Conservation (phyloP, 768 basidiomycete genomes). For the Kondoa malvinella region DNA sequence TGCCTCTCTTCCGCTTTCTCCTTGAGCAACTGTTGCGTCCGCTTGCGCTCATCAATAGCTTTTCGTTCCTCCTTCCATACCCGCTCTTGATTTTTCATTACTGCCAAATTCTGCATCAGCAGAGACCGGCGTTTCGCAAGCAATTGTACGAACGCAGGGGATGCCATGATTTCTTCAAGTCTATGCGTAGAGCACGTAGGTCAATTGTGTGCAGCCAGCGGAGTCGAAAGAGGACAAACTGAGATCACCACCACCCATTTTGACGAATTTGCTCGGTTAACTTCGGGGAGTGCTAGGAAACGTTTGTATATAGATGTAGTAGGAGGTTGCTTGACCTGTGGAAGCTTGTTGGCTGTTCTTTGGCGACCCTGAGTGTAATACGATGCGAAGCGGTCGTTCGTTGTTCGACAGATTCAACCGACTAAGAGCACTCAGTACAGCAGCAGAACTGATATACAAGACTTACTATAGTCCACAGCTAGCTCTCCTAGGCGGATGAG, state of each 20-base stretch:
- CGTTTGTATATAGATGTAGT: too few species aligned
- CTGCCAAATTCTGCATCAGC: too few species aligned
- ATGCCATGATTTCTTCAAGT: constrained; percentile 6
- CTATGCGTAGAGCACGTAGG: background rate
- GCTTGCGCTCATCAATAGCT: constrained; percentile 96
- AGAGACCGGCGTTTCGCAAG: too few species aligned
- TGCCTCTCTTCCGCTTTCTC: constrained; percentile 97
- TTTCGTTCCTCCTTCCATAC: constrained; percentile 98
- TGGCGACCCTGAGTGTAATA: too few species aligned
- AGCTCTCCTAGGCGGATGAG: too few species aligned
- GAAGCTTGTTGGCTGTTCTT: too few species aligned
- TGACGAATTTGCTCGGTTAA: background rate
- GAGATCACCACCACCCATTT: background rate
- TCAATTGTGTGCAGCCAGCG: background rate
- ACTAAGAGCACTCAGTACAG: too few species aligned
- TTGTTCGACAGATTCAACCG: too few species aligned
- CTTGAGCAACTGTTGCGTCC: constrained; percentile 85
- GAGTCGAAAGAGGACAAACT: background rate
- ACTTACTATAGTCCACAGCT: too few species aligned
- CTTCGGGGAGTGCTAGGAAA: background rate
- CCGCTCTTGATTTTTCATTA: constrained; percentile 95
- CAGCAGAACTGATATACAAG: too few species aligned
- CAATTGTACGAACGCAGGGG: background rate
- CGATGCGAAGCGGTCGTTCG: too few species aligned
- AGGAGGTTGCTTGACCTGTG: too few species aligned